A percentile compares a stretch with the other conserved stretches of the same genome.
phyloP scores from a whole-genome alignment of 2,329 filamentous ascomycete species.

The Diaporthe eres region DNA sequence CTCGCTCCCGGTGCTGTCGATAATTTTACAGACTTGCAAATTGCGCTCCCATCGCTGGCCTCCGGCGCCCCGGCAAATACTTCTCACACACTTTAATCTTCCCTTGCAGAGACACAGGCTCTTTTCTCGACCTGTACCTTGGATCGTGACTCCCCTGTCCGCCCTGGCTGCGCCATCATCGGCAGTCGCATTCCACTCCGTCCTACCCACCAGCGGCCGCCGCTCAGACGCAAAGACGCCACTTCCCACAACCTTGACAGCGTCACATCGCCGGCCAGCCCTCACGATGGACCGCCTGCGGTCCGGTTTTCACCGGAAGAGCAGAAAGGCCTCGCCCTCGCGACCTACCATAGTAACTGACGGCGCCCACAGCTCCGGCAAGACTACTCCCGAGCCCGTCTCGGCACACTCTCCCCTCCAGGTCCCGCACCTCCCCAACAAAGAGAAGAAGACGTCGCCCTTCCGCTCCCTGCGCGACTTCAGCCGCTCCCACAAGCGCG shows the following conservation, averaged over 20 bases:
- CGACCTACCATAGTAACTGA: conserved; percentile 40
- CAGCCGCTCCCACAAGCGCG: conserved; percentile 62
- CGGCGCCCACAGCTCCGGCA: conserved; percentile 38
- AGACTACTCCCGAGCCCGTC: conserved; percentile 39
- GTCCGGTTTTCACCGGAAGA: conserved; percentile 42
- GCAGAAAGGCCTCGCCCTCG: conserved; percentile 39
- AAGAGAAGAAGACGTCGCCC: conserved; percentile 49
- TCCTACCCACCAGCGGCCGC: conserved; percentile 24
- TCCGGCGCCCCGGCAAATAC: neutral
- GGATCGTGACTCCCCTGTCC: conserved; percentile 28
- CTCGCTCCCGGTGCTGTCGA: conserved; percentile 13
- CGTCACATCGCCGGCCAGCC: conserved; percentile 19
- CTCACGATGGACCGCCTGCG: conserved; percentile 42
- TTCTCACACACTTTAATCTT: neutral
- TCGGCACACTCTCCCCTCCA: conserved; percentile 35
- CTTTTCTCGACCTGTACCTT: neutral
- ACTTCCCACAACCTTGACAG: conserved; percentile 18
- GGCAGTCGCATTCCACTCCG: conserved; percentile 21
- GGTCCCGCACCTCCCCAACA: conserved; percentile 38
- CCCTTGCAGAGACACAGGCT: no score
- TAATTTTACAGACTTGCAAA: conserved; percentile 1
- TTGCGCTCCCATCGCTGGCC: conserved; percentile 13
- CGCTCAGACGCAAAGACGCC: conserved; percentile 12
- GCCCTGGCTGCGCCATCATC: neutral
- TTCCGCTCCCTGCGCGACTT: conserved; percentile 61